A percentile compares a stretch with the other conserved stretches of the same genome.
phyloP scores from a whole-genome alignment of 2,329 filamentous ascomycete genomes.

The Tolypocladium album region DNA sequence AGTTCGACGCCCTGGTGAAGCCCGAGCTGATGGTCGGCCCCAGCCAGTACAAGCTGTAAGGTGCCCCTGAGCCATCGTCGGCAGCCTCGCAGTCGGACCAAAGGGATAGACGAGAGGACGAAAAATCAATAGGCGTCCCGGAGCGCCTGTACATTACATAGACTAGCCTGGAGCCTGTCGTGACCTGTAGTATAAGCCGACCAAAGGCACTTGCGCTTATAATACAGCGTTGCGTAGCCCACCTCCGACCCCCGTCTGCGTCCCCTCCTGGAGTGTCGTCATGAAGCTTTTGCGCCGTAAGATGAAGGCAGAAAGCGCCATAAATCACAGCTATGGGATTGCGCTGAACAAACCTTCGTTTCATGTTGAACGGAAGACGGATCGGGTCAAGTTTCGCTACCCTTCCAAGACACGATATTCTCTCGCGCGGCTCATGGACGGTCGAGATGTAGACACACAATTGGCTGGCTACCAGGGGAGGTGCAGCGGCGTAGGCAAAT shows the following conservation, averaged over 20 bases:
- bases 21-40: slow-evolving; percentile 92
- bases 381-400: background rate
- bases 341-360: background rate
- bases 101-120: background rate
- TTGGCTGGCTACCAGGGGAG: slow-evolving; percentile 49
- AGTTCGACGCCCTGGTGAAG: slow-evolving; percentile 82
- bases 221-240: background rate
- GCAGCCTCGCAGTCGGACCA: background rate
- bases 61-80: background rate
- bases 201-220: background rate
- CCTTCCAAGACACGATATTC: background rate
- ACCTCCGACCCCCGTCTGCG: background rate
- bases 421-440: background rate
- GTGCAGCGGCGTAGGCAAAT: slow-evolving; percentile 52
- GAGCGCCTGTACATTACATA: background rate
- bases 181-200: background rate
- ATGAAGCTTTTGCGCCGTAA: background rate
- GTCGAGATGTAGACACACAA: background rate
- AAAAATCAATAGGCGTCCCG: background rate
- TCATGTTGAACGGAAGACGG: background rate
- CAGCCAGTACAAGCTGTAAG: slow-evolving; percentile 43
- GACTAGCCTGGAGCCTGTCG: background rate
- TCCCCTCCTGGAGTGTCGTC: background rate
- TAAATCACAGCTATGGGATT: background rate
- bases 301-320: background rate